Percentiles rank a stretch among this genome's conserved stretches.
These are phyloP conservation scores for Physaria fendleri DNA, from an alignment of 345 rosid genomes.

Conservation along the genomic window DNA sequence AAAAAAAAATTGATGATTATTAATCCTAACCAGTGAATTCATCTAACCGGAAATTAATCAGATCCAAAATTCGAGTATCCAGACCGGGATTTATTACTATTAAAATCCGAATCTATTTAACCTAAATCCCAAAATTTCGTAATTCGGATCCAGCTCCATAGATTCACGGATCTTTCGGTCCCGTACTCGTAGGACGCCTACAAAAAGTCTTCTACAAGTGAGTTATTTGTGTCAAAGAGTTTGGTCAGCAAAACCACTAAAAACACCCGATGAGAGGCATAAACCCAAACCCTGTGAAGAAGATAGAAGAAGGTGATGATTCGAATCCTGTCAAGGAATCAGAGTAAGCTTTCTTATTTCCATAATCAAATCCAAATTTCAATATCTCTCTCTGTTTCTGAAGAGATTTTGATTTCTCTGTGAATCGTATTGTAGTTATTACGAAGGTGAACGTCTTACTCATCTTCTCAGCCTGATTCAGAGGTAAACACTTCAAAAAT, in stretches of 20 bases:
- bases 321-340: slow-evolving; percentile 14
- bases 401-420: not conserved
- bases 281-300: slow-evolving; percentile 9
- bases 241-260: slow-evolving; percentile 2
- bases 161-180: too few relatives aligned
- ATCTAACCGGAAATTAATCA: too few relatives aligned
- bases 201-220: not conserved
- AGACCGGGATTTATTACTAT: too few relatives aligned
- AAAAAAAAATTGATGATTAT: too few relatives aligned
- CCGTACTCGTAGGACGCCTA: too few relatives aligned
- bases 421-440: slow-evolving; percentile 32
- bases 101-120: too few relatives aligned
- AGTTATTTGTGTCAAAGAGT: not conserved
- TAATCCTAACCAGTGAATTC: too few relatives aligned
- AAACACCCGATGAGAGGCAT: slow-evolving; percentile 5
- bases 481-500: slow-evolving; percentile 41
- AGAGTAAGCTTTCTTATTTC: slow-evolving; percentile 7
- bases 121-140: too few relatives aligned
- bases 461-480: slow-evolving; percentile 45
- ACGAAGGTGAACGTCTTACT: slow-evolving; percentile 53
- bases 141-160: too few relatives aligned
- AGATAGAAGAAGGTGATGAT: slow-evolving; percentile 8
- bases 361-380: not conserved
- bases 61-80: too few relatives aligned
- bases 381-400: not conserved